Base-by-base conservation (phyloP, 805 yeast genomes). In the Komagataella populi region DNA sequence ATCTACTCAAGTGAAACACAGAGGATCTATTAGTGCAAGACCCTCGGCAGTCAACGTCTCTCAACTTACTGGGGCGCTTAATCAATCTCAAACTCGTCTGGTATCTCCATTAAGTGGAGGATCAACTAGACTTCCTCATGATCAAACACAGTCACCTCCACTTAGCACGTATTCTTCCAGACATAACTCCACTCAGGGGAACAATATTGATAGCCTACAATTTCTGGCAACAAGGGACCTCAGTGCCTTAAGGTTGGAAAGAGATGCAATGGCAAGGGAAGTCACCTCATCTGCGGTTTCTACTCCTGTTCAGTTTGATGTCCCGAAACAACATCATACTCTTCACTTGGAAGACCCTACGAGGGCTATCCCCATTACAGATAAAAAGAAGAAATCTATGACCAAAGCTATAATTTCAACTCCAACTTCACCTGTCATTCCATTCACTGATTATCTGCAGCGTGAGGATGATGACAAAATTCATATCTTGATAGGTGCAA, bases 401-500 rank as follows among this genome's bases (percentile, higher is more conserved):
- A 53, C 68, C 14, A 77, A 83, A 62, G 71, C 83, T 10, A 67
- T 79, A 2, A 80, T 81, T 46, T 74, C 78, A 17, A 66, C 79
- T 20, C 80, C 80, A 12, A 70, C 74, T 48, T 78, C 83, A 1
- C 84, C 87, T 1, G 80, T 82, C 16, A 82, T 82, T 1, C 91
- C 91, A 23, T 85, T 85, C 58, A 83, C 83, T 30, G 81, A 84
- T 56, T 85, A 80, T 62, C 71, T 86, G 53, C 77, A 78, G 51
- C 81, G 80, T 59, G 68, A 84, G 64, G 93, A 87, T 62, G 96
- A 87, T 63, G 85, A 83, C 47, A 90, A 89, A 61, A 73, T 87
- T 52, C 99, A 93, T 65, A 82, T 93, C 47, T 70, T 93, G 52
- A 72, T 93, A 46, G 99, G 95, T 17, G 95, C 95, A 17, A 87